phyloP scores from a whole-genome alignment of 495 filamentous ascomycete species.

The Daldinia bambusicola region DNA sequence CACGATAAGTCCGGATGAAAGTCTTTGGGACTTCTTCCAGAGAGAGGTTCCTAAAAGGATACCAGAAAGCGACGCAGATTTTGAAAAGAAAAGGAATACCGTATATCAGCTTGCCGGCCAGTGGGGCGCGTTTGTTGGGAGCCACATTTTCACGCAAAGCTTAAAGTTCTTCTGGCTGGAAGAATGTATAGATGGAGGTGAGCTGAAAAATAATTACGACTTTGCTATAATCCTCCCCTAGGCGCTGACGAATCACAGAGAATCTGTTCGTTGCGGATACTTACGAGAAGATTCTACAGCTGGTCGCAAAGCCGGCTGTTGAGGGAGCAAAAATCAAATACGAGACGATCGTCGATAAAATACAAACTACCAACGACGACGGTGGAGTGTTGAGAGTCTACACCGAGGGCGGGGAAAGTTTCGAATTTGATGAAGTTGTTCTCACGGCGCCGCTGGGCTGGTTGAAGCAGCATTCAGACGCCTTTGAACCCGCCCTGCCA shows the following conservation, averaged over 20 bases:
- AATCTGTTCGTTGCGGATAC: slow-evolving; percentile 91
- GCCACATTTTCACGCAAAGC: slow-evolving; percentile 77
- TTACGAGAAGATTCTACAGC: slow-evolving; percentile 77
- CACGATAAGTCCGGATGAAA: slow-evolving; percentile 71
- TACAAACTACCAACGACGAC: slow-evolving; percentile 59
- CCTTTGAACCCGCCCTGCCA: slow-evolving; percentile 78
- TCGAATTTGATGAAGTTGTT: slow-evolving; percentile 84
- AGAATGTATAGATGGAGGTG: slow-evolving; percentile 90
- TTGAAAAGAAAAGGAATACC: slow-evolving; percentile 59
- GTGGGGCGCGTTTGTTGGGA: slow-evolving; percentile 93
- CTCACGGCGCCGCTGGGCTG: slow-evolving; percentile 88
- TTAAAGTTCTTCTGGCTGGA: slow-evolving; percentile 95
- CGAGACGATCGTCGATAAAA: slow-evolving; percentile 52
- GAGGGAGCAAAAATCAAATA: slow-evolving; percentile 72
- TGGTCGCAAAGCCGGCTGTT: slow-evolving; percentile 70
- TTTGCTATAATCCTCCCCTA: background rate
- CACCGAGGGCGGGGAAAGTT: slow-evolving; percentile 61
- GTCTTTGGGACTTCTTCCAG: slow-evolving; percentile 81
- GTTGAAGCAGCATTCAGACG: slow-evolving; percentile 77
- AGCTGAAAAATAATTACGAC: slow-evolving; percentile 42
- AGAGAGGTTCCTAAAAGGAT: slow-evolving; percentile 66
- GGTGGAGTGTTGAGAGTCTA: slow-evolving; percentile 61
- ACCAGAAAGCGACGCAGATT: slow-evolving; percentile 57
- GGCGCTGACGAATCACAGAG: slow-evolving; percentile 59
- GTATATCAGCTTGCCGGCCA: slow-evolving; percentile 73